Conservation (phyloP, 352 stramenopile genomes). For the Pythium insidiosum region DNA sequence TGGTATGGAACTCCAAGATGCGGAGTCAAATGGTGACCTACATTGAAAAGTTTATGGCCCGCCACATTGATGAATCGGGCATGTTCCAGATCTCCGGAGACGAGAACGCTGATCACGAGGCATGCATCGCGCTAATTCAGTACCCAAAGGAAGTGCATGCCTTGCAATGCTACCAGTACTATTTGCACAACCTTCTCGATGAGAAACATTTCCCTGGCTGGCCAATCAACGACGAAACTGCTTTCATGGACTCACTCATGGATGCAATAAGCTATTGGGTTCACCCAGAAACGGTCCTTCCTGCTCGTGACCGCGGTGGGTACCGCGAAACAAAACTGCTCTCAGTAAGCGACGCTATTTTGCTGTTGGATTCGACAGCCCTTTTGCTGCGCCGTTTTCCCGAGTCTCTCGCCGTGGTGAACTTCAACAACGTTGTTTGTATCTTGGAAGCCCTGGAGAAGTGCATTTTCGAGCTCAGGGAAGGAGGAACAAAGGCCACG, state of each 20-base stretch:
- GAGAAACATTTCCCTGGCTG: constrained; percentile 84
- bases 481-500: constrained; percentile 25
- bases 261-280: constrained; percentile 77
- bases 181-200: constrained; percentile 80
- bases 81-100: constrained; percentile 72
- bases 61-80: constrained; percentile 48
- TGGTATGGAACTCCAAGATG: constrained; percentile 84
- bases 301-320: constrained; percentile 25
- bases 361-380: constrained; percentile 62
- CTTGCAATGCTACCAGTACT: constrained; percentile 85
- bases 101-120: constrained; percentile 67
- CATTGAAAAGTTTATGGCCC: constrained; percentile 82
- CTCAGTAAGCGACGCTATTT: constrained; percentile 57
- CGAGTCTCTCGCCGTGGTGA: constrained; percentile 49
- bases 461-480: constrained; percentile 68
- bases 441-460: constrained; percentile 73
- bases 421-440: constrained; percentile 55
- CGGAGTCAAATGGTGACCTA: constrained; percentile 80
- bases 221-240: constrained; percentile 77
- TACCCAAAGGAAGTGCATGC: constrained; percentile 81
- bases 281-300: constrained; percentile 44
- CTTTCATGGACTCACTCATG: constrained; percentile 64
- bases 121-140: constrained; percentile 67
- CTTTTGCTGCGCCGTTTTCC: constrained; percentile 70
- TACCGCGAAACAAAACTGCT: constrained; percentile 51